A percentile compares a stretch with the other conserved stretches of the same genome.
Conservation (phyloP, 441 rosid species). For the Pelargonium cotyledonis region DNA sequence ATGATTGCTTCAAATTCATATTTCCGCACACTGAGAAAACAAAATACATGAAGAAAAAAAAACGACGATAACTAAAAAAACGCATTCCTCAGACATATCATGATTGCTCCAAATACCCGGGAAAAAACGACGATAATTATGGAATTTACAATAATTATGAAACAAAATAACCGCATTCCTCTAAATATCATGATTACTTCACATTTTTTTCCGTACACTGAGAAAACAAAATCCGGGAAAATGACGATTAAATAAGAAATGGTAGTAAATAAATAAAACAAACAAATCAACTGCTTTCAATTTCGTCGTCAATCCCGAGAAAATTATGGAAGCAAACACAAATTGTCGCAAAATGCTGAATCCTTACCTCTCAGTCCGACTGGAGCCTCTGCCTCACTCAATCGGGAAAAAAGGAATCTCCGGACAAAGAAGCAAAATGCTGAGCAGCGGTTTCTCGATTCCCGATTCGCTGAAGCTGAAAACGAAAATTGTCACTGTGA, state of each 20-base stretch:
- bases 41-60: not conserved
- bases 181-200: too few relatives aligned
- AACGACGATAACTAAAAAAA: not conserved
- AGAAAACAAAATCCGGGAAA: too few relatives aligned
- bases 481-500: conserved; percentile 3
- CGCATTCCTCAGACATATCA: conserved; percentile 23
- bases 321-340: not conserved
- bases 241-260: too few relatives aligned
- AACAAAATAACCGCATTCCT: too few relatives aligned
- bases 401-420: conserved; percentile 8
- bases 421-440: not conserved
- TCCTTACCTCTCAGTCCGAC: not conserved
- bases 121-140: not conserved
- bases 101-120: conserved; percentile 11
- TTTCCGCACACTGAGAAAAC: not conserved
- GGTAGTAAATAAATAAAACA: not conserved
- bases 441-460: conserved; percentile 5
- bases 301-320: conserved; percentile 3
- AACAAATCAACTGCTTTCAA: not conserved
- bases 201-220: too few relatives aligned
- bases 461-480: not conserved
- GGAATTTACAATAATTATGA: not conserved
- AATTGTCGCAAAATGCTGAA: not conserved
- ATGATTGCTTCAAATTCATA: conserved; percentile 14
- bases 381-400: not conserved